A percentile compares a stretch with the other conserved stretches of the same genome.
Conservation (phyloP, 2,329 filamentous ascomycete genomes). For the Colletotrichum zoysiae region DNA sequence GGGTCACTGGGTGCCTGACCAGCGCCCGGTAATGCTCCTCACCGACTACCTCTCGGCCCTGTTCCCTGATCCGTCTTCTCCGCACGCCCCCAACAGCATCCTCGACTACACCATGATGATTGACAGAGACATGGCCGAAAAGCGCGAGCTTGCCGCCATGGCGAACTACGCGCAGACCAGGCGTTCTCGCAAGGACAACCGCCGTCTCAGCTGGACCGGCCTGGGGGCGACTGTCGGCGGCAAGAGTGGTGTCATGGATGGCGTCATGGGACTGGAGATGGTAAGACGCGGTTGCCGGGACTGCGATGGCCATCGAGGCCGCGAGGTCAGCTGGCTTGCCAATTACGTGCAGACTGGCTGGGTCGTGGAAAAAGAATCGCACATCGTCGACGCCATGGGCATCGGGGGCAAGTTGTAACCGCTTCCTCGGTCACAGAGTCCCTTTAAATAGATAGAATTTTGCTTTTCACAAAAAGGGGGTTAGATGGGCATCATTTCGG, state of each 20-base stretch:
- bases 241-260: conserved; percentile 49
- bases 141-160: conserved; percentile 57
- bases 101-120: conserved; percentile 53
- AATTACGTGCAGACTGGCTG: conserved; percentile 42
- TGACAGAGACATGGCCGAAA: conserved; percentile 57
- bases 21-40: conserved; percentile 44
- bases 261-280: conserved; percentile 52
- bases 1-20: conserved; percentile 22
- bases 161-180: conserved; percentile 48
- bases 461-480: conserved; percentile 17
- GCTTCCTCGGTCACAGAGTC: background rate
- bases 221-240: conserved; percentile 51
- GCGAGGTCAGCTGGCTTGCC: conserved; percentile 51
- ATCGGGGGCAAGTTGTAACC: conserved; percentile 16
- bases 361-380: conserved; percentile 35
- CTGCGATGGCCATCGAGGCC: conserved; percentile 50
- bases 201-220: conserved; percentile 57
- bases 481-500: conserved; percentile 1
- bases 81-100: conserved; percentile 43
- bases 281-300: conserved; percentile 51
- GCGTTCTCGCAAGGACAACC: conserved; percentile 45
- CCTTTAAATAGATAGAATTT: background rate
- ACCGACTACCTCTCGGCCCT: conserved; percentile 54
- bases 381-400: conserved; percentile 39
- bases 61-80: conserved; percentile 48